These are phyloP conservation scores for Alternaria angustiovoidea DNA, from an alignment of 2,329 filamentous ascomycete species.

Conservation along the genomic window DNA sequence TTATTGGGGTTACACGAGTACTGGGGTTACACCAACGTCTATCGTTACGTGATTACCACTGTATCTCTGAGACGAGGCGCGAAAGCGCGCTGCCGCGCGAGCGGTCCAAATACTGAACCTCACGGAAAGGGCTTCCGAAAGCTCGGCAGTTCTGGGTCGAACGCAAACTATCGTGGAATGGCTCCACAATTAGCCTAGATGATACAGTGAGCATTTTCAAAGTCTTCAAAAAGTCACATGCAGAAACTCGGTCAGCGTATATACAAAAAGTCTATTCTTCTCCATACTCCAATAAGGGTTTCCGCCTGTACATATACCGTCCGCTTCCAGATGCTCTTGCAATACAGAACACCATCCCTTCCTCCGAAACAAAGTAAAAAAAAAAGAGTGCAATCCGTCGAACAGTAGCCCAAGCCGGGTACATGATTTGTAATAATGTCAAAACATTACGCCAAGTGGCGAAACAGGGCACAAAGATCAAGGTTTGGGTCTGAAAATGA, in stretches of 20 bases:
- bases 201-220: neutral
- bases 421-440: slow-evolving; percentile 9
- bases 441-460: slow-evolving; percentile 31
- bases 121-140: neutral
- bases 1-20: too few relatives aligned
- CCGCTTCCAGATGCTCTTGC: neutral
- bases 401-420: neutral
- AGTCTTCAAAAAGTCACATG: neutral
- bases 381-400: slow-evolving; percentile 8
- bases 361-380: slow-evolving; percentile 1
- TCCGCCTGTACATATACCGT: neutral
- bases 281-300: slow-evolving; percentile 5
- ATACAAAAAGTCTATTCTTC: slow-evolving; percentile 3
- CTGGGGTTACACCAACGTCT: too few relatives aligned
- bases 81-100: slow-evolving; percentile 1
- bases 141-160: neutral
- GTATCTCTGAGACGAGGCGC: neutral
- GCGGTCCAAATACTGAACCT: neutral
- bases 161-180: neutral
- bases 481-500: slow-evolving; percentile 2
- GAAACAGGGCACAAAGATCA: slow-evolving; percentile 14
- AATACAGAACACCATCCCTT: neutral
- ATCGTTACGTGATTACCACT: neutral
- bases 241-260: neutral
- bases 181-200: neutral